A percentile compares a stretch with the other conserved stretches of the same genome.
Evolutionary conservation across 805 yeast species (phyloP).

Genomic region (Saturnispora diversa): DNA sequence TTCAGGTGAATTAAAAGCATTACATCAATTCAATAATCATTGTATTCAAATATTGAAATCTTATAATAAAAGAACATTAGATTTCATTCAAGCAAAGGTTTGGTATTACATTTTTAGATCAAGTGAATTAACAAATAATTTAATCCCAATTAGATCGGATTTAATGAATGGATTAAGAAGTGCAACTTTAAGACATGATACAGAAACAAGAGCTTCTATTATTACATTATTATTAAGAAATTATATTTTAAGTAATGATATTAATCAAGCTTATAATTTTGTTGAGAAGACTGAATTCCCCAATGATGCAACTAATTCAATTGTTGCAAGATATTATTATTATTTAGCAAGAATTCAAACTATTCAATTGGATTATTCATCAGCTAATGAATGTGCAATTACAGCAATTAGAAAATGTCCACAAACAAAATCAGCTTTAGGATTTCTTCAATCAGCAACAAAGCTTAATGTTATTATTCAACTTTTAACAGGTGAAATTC

Average conservation of each 20-base stretch:
- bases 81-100: conserved; percentile 76
- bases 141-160: conserved; percentile 55
- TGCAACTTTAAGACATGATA: conserved; percentile 85
- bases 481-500: conserved; percentile 92
- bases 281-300: conserved; percentile 89
- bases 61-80: conserved; percentile 76
- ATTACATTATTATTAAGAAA: conserved; percentile 80
- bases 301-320: conserved; percentile 63
- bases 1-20: conserved; percentile 38
- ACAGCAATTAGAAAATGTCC: conserved; percentile 98
- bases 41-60: conserved; percentile 47
- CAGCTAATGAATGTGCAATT: conserved; percentile 82
- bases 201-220: conserved; percentile 82
- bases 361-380: conserved; percentile 84
- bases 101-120: conserved; percentile 89
- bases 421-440: conserved; percentile 73
- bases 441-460: conserved; percentile 83
- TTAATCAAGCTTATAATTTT: conserved; percentile 80
- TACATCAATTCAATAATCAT: conserved; percentile 46
- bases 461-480: conserved; percentile 85
- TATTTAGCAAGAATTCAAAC: conserved; percentile 87
- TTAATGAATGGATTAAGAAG: conserved; percentile 73
- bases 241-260: conserved; percentile 69
- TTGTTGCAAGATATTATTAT: conserved; percentile 86
- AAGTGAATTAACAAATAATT: conserved; percentile 52